Evolutionary conservation across 2,329 filamentous ascomycete species (phyloP), one percentile per base, ranked within the genome.

Genomic region (Fusarium sp.): DNA sequence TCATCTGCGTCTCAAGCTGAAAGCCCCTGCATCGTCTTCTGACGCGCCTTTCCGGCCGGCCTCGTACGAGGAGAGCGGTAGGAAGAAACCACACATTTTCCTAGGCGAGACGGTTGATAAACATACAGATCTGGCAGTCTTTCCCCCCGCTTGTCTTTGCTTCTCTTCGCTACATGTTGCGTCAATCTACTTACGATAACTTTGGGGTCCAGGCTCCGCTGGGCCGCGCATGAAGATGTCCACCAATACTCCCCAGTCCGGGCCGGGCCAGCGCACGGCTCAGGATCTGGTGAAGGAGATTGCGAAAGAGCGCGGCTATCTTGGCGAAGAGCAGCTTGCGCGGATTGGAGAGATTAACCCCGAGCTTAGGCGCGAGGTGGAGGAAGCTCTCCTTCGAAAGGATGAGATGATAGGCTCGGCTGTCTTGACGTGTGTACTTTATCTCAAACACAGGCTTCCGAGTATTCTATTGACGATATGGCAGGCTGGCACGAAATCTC

Each of bases 401-500:
- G 75, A 77, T 61, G 65, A 74, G 48, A 68, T 77, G 69, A 75
- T 77, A 48, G 73, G 71, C 4, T 74, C 74, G 6, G 70, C 73
- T 7, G 75, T 77, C 39, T 58, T 75, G 57, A 74, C 75, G 75
- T 77, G 61, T 36, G 70, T 61, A 47, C 14, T 4, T 26, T 28
- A 30, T 33, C 30, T 26, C 15, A 44, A 30, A 11, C 18, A 22
- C 13, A 1, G 6, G 33, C n/a, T 30, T 22, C 18, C 24, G 18
- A 15, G 44, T 22, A 12, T 3, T n/a, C 24, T 10, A 6, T 35
- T 51, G n/a, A 51, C 30, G 1, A 26, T 18, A 6, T 6, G 33
- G 9, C 30, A 86, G 85, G 18, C 68, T 86, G n/a, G 82, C 83
- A 3, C 80, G 79, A 41, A 82, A 85, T 36, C 73, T 87, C 1